phyloP scores from a whole-genome alignment of 805 yeast genomes.

The Candida suzukii region DNA sequence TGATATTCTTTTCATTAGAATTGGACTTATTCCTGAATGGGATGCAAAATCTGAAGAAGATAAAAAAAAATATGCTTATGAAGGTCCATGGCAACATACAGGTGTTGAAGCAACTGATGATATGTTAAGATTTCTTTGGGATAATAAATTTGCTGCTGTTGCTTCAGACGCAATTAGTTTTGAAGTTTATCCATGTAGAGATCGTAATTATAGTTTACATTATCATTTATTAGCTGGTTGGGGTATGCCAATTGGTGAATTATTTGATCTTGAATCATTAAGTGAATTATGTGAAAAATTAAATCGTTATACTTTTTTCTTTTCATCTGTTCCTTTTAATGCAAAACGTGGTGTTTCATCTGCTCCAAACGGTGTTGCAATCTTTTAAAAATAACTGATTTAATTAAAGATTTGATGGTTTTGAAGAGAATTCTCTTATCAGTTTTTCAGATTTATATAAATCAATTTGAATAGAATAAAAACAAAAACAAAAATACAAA shows the following conservation, averaged over 20 bases:
- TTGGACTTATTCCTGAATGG: constrained; percentile 24
- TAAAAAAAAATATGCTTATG: constrained; percentile 1
- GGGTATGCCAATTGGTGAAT: constrained; percentile 29
- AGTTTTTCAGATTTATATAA: no score
- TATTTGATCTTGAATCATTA: constrained; percentile 24
- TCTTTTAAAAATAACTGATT: constrained; percentile 6
- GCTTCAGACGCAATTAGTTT: constrained; percentile 9
- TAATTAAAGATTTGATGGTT: no score
- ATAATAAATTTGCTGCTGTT: constrained; percentile 9
- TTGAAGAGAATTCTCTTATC: no score
- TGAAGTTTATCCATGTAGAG: constrained; percentile 7
- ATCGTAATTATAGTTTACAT: constrained; percentile 6
- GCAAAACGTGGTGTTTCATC: constrained; percentile 28
- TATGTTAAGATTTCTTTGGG: constrained; percentile 8
- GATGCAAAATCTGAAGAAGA: constrained; percentile 3
- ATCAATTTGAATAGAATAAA: no score
- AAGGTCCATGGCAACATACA: constrained; percentile 8
- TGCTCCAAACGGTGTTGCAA: constrained; percentile 39
- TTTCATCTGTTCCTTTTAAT: constrained; percentile 25
- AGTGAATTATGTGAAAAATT: constrained; percentile 17
- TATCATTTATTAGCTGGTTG: constrained; percentile 19
- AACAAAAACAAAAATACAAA: no score
- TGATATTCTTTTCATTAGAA: constrained; percentile 23
- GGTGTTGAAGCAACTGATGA: constrained; percentile 9
- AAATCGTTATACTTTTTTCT: constrained; percentile 22